Conservation (phyloP, 192 early-diverging fungal genomes). For the Backusella circina region DNA sequence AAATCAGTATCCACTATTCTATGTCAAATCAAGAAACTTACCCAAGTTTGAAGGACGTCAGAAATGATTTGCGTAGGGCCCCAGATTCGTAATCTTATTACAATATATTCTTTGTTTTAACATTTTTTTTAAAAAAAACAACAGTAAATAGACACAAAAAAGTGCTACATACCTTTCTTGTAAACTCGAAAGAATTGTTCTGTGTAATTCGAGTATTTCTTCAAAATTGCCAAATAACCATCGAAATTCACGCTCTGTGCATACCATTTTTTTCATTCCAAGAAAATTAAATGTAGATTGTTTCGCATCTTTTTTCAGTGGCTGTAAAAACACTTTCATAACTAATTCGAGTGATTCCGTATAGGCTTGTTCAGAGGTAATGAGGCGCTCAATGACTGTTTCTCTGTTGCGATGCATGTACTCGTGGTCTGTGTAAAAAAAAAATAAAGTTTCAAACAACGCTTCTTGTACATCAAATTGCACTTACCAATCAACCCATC, state of each 20-base stretch:
- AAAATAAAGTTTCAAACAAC: background rate
- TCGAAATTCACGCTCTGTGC: constrained; percentile 26
- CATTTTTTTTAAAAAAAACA: constrained; percentile 6
- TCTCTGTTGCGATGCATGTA: constrained; percentile 20
- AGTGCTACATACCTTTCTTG: constrained; percentile 21
- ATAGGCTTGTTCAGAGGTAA: constrained; percentile 18
- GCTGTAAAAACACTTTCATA: constrained; percentile 11
- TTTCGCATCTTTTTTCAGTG: constrained; percentile 17
- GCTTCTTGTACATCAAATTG: background rate
- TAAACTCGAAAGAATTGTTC: constrained; percentile 6
- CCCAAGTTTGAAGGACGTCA: constrained; percentile 27
- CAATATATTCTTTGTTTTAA: constrained; percentile 1
- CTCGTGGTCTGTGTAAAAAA: constrained; percentile 24
- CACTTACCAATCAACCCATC: constrained; percentile 23
- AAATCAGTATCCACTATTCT: background rate
- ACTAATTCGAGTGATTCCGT: constrained; percentile 23
- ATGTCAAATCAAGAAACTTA: constrained; percentile 6
- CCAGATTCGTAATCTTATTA: constrained; percentile 26
- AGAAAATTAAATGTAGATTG: constrained; percentile 22
- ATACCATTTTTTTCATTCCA: constrained; percentile 23
- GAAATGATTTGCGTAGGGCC: constrained; percentile 35
- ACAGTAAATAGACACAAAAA: background rate
- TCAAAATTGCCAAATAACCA: constrained; percentile 32
- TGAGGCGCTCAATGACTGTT: constrained; percentile 21
- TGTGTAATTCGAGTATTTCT: constrained; percentile 13